Base-by-base conservation (phyloP, 306 rosid genomes). In the Canavalia ensiformis region DNA sequence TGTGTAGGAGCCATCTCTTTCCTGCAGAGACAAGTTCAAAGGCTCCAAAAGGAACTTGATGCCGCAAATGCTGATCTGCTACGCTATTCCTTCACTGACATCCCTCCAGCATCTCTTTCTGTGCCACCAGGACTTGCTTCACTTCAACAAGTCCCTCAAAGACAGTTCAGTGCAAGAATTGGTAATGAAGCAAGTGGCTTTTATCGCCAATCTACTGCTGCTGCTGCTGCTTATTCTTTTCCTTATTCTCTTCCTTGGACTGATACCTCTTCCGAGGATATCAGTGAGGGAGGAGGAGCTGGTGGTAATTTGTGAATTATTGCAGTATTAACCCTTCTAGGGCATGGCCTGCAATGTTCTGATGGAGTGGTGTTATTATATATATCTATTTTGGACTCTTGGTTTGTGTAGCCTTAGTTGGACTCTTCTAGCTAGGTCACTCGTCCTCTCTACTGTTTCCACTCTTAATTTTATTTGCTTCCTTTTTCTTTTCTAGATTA, bases 1-100 rank as follows among this genome's bases (percentile, higher is more conserved):
- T 95, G 99, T 12, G 98, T 95, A 0, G 96, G 99, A 7, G 98
- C 99, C 82, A 95, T 95, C 76, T 90, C 99, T 25, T 95, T 91
- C 87, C 98, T 95, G 10, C 98, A 93, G 72, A 85, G 93, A 82
- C 99, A 95, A 64, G 96, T 95, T 69, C 97, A 95, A n/a, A 81
- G 92, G 86, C 97, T 95, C 49, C 98, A 95, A 33, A 95, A 95
- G 84, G 98, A 95, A 45, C 98, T 95, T 7, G 99, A 95, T 13
- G 86, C 90, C 4, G 99, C 98, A 0, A 95, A 95, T 74, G 81
- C 96, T 1, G 97, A 95, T 72, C 90, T 95, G 11, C 84, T 93
- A 49, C 97, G 98, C 45, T 93, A 41, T 18, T 95, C 99, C 9
- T 91, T 92, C 84, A 67, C 18, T 37, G 97, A 93, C 12, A 75